Evolutionary conservation across 129 eudicot genomes (phyloP).

Genomic region (Flaveria linearis): DNA sequence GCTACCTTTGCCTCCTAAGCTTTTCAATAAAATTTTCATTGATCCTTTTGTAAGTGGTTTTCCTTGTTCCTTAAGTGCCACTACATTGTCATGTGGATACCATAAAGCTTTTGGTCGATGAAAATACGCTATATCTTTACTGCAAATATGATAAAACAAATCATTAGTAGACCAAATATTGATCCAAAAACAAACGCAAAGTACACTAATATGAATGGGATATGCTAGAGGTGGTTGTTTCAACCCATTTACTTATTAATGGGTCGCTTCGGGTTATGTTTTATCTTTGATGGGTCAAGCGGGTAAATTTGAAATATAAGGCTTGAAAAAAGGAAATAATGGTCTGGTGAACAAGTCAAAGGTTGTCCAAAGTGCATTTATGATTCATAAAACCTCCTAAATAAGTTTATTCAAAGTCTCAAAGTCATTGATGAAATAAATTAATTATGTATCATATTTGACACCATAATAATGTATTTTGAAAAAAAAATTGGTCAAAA

Average conservation of each 20-base stretch:
- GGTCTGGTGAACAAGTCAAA: not conserved
- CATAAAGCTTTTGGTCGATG: conserved; percentile 94
- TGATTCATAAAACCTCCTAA: not conserved
- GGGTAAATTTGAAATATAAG: not conserved
- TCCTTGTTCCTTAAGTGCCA: conserved; percentile 73
- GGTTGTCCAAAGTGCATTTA: conserved; percentile 12
- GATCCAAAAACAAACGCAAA: not conserved
- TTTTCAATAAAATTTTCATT: conserved; percentile 79
- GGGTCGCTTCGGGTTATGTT: not conserved
- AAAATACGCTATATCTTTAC: conserved; percentile 90
- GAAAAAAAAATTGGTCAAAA: not conserved
- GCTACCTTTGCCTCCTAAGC: conserved; percentile 92
- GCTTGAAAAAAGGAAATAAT: not conserved
- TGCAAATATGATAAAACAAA: conserved; percentile 43
- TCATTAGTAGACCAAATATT: conserved; percentile 17
- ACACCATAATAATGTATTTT: not conserved
- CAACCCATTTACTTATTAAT: not conserved
- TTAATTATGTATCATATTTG: not conserved
- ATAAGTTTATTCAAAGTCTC: not conserved
- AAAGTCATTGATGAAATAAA: not conserved
- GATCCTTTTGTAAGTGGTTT: conserved; percentile 66
- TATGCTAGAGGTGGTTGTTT: not conserved
- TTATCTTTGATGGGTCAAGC: not conserved
- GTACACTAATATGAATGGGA: conserved; percentile 3
- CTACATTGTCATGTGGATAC: conserved; percentile 95